These are phyloP conservation scores for Colletotrichum lindemuthianum DNA, from an alignment of 2,329 filamentous ascomycete genomes.

Conservation along the genomic window DNA sequence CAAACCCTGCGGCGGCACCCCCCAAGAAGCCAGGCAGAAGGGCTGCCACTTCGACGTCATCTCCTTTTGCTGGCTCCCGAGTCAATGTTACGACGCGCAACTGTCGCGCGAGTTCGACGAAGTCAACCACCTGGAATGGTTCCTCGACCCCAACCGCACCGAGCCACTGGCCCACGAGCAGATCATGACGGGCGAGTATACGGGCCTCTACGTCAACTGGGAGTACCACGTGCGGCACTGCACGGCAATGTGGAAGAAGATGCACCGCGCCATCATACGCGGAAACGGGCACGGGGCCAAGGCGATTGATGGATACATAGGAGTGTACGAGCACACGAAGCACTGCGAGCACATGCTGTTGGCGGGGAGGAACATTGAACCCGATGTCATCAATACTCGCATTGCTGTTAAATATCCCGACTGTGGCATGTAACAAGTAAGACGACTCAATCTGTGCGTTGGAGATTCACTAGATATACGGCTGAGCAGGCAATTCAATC, in stretches of 20 bases:
- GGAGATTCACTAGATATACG: not conserved
- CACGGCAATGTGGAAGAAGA: slow-evolving; percentile 39
- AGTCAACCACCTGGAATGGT: slow-evolving; percentile 25
- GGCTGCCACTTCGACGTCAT: slow-evolving; percentile 23
- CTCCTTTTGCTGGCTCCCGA: slow-evolving; percentile 16
- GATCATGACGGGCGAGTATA: slow-evolving; percentile 27
- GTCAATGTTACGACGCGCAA: slow-evolving; percentile 8
- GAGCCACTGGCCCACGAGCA: slow-evolving; percentile 26
- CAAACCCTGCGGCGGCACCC: not conserved
- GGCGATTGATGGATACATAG: slow-evolving; percentile 38
- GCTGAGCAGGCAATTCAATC: not conserved
- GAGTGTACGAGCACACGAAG: slow-evolving; percentile 35
- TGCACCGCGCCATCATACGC: slow-evolving; percentile 35
- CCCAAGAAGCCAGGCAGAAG: not conserved
- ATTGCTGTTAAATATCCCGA: slow-evolving; percentile 35
- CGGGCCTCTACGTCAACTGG: slow-evolving; percentile 34
- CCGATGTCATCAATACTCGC: slow-evolving; percentile 29
- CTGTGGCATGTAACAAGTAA: slow-evolving; percentile 11
- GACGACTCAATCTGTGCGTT: not conserved
- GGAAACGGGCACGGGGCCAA: not conserved
- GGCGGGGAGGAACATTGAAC: slow-evolving; percentile 24
- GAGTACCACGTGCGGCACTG: slow-evolving; percentile 39
- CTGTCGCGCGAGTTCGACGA: slow-evolving; percentile 11
- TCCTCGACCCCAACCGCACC: slow-evolving; percentile 29
- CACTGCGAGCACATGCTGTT: slow-evolving; percentile 37